Conservation (phyloP, 768 basidiomycete species). For the Serpula lacrymans region DNA sequence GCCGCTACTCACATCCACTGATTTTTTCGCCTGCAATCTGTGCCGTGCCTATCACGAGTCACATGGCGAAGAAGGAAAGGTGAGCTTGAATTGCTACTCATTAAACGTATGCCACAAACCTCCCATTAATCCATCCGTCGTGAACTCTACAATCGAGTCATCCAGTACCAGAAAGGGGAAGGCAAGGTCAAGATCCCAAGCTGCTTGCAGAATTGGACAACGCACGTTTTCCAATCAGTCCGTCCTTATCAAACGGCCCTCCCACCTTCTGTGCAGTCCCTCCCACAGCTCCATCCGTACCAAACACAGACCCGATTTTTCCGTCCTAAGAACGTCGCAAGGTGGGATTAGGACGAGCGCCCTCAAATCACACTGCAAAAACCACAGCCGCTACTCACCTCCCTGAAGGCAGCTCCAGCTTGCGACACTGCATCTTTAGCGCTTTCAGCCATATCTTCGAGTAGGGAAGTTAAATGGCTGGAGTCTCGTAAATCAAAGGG, state of each 20-base stretch:
- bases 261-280: not conserved
- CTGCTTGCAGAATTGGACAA: too few species aligned
- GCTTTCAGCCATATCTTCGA: too few species aligned
- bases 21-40: too few species aligned
- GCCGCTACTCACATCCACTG: too few species aligned
- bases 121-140: not conserved
- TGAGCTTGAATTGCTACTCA: too few species aligned
- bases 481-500: too few species aligned
- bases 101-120: too few species aligned
- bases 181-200: too few species aligned
- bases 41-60: too few species aligned
- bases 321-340: not conserved
- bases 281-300: not conserved
- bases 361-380: not conserved
- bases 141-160: not conserved
- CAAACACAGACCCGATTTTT: not conserved
- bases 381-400: not conserved
- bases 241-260: not conserved
- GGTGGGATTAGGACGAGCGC: not conserved
- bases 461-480: too few species aligned
- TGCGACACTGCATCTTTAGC: too few species aligned
- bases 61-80: too few species aligned
- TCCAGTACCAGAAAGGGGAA: not conserved
- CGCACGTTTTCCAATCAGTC: not conserved
- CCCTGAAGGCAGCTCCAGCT: not conserved